Conservation (phyloP, 306 rosid species). For the Quercus wislizeni region DNA sequence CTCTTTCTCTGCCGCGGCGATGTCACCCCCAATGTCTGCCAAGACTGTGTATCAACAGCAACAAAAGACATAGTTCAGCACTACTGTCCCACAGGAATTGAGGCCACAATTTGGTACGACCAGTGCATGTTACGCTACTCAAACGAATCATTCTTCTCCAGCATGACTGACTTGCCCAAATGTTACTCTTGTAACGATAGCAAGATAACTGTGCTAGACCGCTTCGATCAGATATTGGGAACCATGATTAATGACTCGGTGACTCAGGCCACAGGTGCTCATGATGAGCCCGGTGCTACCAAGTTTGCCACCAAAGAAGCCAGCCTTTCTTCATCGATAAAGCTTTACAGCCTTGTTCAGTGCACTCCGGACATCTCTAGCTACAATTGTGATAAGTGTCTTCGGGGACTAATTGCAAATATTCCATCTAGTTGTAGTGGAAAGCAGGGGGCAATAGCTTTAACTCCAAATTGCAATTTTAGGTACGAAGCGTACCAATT, state of each 20-base stretch:
- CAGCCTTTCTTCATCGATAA: background rate
- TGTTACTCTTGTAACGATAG: accelerated
- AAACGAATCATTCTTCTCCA: slow-evolving; percentile 13
- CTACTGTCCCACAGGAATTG: slow-evolving; percentile 17
- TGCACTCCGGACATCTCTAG: slow-evolving; percentile 33
- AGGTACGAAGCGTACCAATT: slow-evolving; percentile 23
- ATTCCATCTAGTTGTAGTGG: slow-evolving; percentile 5
- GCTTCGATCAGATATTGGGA: background rate
- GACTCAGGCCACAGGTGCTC: background rate
- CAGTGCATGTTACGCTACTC: slow-evolving; percentile 39
- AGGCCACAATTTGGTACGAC: slow-evolving; percentile 21
- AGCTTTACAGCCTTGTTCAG: slow-evolving; percentile 27
- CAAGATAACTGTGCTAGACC: background rate
- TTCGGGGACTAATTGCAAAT: background rate
- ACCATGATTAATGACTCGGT: background rate
- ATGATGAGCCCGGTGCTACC: background rate
- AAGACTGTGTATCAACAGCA: slow-evolving; percentile 28
- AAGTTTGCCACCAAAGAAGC: background rate
- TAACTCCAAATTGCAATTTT: slow-evolving; percentile 29
- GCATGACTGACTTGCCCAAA: accelerated
- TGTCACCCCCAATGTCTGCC: background rate
- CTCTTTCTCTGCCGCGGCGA: slow-evolving; percentile 9
- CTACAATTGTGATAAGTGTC: slow-evolving; percentile 15
- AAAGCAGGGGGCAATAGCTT: slow-evolving; percentile 10
- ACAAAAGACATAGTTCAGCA: background rate